Evolutionary conservation across 768 basidiomycete species (phyloP), one percentile per base, ranked within the genome.

Genomic region (Boletus sp.): DNA sequence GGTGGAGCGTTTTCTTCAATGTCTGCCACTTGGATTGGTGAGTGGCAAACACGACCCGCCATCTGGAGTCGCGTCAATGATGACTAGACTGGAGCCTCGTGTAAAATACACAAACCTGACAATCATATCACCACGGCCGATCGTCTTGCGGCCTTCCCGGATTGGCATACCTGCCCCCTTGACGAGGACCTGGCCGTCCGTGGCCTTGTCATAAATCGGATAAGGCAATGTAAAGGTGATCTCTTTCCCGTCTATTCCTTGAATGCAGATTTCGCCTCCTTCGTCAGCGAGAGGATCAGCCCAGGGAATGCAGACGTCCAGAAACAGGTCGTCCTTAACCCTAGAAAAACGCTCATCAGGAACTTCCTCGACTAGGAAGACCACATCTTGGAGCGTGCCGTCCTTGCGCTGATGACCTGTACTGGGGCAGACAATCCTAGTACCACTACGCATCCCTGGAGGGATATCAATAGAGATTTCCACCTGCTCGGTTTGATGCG

Each of bases 121-220:
- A 56, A 87, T 73, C 64, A 89, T 73, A 64, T 86, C 84, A 17
- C 87, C 86, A 63, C 81, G 77, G 36, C 83, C 84, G 51, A 81
- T 68, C 10, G 81, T 72, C 63, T 75, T 73, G 10, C 82, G 79
- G 32, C 78, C 72, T n/a, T 80, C 76, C 54, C 81, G 72, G 45
- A 84, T 74, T 40, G 85, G 85, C 87, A 89, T 89, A n/a, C 87
- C 87, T 52, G 81, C 83, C 41, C 83, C 85, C 64, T 75, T 75
- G 52, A 86, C 72, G 40, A 78, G 73, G 42, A 77, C 68, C 56
- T 79, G 76, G 15, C 83, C 85, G 50, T 76, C 78, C 52, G 81
- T 71, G 5, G 71, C 73, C 62, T 77, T 77, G 60, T 81, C 80
- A 50, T 73, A 67, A 61, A 79, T 75, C 41, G 80, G 77, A 59